Evolutionary conservation across 345 rosid genomes (phyloP), one percentile per base, ranked within the genome.

Genomic region (Lagerstroemia speciosa): DNA sequence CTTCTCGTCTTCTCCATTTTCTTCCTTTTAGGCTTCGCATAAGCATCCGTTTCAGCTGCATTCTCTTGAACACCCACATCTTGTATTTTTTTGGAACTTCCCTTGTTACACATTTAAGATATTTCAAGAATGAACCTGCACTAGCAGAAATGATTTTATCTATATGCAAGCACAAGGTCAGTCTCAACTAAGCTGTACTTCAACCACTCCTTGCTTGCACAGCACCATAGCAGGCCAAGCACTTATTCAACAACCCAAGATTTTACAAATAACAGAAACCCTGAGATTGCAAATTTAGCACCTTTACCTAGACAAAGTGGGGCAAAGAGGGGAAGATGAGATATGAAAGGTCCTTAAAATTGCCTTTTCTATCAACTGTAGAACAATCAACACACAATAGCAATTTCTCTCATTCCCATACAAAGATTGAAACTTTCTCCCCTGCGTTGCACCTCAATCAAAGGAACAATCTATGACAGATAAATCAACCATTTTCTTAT

Each of bases 1-100:
- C 78, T 55, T 67, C 83, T 72, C 78, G 88, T 38, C 71, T 40
- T 75, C 84, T 87, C 85, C n/a, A n/a, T 46, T 36, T 31, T 46
- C 33, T 20, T 58, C 34, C 15, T 58, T 16, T 11, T 27, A 11
- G 34, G 63, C 63, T 30, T 29, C 5, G 63, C 24, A 24, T 29
- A 10, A 24, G 58, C 69, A 33, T 67, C 52, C 15, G 17, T 10
- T 1, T 8, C 9, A 8, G 48, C 68, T 20, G 16, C 52, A 29
- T 48, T 32, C 1, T 11, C 69, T 46, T 26, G 57, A 19, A 38
- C 24, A 30, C 20, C 60, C 60, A 45, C 69, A 67, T 67, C 69
- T 43, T 53, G 9, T n/a, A 24, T 30, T n/a, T 53, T 8, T 10
- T 50, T 60, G n/a, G 58, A 45, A 20, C 58, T 67, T 20, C 69